Evolutionary conservation across 805 yeast genomes (phyloP).

Genomic region (Hanseniaspora vineae): DNA sequence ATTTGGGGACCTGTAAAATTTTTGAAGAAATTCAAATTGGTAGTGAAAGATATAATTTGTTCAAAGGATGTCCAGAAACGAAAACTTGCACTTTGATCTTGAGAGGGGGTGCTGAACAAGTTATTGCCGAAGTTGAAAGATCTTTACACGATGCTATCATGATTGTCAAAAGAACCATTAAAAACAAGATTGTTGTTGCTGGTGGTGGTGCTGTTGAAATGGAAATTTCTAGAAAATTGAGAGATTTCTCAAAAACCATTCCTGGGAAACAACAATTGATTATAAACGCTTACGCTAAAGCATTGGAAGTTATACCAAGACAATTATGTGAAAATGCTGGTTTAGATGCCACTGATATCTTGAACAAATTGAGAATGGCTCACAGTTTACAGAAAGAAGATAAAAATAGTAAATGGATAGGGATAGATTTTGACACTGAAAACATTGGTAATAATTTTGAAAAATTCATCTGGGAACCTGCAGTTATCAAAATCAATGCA

Average conservation of each 20-base stretch:
- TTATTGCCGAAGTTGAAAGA: slow-evolving; percentile 94
- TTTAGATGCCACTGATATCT: slow-evolving; percentile 88
- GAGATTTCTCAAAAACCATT: slow-evolving; percentile 76
- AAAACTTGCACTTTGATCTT: slow-evolving; percentile 86
- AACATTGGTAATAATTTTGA: slow-evolving; percentile 72
- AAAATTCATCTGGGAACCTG: slow-evolving; percentile 94
- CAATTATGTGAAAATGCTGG: slow-evolving; percentile 99
- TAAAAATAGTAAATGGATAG: slow-evolving; percentile 83
- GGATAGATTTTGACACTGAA: slow-evolving; percentile 83
- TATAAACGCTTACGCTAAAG: slow-evolving; percentile 85
- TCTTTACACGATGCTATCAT: slow-evolving; percentile 96
- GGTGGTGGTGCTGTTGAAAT: slow-evolving; percentile 99
- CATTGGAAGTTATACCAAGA: slow-evolving; percentile 91
- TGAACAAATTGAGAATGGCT: slow-evolving; percentile 80
- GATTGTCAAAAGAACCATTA: slow-evolving; percentile 92
- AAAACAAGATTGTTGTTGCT: slow-evolving; percentile 79
- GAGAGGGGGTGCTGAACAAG: slow-evolving; percentile 98
- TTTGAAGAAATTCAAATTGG: slow-evolving; percentile 96
- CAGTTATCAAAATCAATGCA: slow-evolving; percentile 89
- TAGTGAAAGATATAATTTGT: slow-evolving; percentile 85
- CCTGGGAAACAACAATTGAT: slow-evolving; percentile 95
- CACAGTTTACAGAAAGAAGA: slow-evolving; percentile 38
- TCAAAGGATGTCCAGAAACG: slow-evolving; percentile 84
- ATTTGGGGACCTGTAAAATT: slow-evolving; percentile 69
- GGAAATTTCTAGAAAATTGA: slow-evolving; percentile 81